Evolutionary conservation across 1,284 basidiomycete species (phyloP).

Genomic region (Dichomitus squalens): DNA sequence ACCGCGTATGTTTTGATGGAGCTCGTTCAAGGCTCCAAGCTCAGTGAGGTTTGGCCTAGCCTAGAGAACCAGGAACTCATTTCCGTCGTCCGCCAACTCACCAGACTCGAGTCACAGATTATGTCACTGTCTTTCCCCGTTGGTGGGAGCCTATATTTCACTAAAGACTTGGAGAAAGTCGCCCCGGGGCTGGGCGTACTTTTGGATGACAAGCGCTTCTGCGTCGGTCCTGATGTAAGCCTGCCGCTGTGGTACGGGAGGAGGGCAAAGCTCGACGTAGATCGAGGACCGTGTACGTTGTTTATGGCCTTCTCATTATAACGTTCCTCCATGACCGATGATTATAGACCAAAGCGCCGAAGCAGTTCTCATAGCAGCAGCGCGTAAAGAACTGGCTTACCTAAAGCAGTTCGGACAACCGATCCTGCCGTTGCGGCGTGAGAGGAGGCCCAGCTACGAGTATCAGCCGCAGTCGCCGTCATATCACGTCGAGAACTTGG

Average conservation of each 20-base stretch:
- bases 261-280: constrained; percentile 47
- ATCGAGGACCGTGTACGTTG: constrained; percentile 52
- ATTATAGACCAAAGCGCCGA: constrained; percentile 46
- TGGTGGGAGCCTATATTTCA: constrained; percentile 54
- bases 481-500: constrained; percentile 41
- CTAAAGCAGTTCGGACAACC: constrained; percentile 51
- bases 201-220: constrained; percentile 45
- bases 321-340: constrained; percentile 33
- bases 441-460: constrained; percentile 45
- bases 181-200: constrained; percentile 35
- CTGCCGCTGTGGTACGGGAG: constrained; percentile 50
- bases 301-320: constrained; percentile 34
- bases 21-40: constrained; percentile 43
- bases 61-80: constrained; percentile 43
- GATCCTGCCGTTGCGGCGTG: constrained; percentile 47
- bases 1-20: constrained; percentile 60
- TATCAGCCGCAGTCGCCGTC: constrained; percentile 52
- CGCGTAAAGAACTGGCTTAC: constrained; percentile 53
- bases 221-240: constrained; percentile 50
- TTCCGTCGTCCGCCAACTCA: constrained; percentile 47
- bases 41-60: constrained; percentile 47
- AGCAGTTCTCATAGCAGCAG: constrained; percentile 45
- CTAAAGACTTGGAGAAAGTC: constrained; percentile 44
- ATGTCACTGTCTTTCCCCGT: constrained; percentile 54
- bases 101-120: constrained; percentile 48